Conservation (phyloP, 2,329 filamentous ascomycete species). For the Xylariales sp. region DNA sequence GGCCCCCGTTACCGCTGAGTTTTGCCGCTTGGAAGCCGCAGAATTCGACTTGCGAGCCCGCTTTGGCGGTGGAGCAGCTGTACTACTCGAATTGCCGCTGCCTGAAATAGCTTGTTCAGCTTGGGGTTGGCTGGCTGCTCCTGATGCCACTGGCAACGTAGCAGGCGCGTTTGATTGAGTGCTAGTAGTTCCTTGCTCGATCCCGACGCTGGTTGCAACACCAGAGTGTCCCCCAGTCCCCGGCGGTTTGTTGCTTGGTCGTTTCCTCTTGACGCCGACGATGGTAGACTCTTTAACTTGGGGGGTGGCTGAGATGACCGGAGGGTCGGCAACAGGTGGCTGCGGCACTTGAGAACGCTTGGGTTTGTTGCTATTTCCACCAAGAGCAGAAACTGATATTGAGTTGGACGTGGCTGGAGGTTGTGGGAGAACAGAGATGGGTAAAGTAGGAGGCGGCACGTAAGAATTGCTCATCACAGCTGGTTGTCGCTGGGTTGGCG, state of each 20-base stretch:
- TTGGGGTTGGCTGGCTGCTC: not conserved
- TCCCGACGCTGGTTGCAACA: not conserved
- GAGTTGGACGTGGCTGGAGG: not conserved
- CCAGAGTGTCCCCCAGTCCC: slow-evolving; percentile 10
- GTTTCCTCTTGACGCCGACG: slow-evolving; percentile 25
- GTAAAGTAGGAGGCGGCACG: slow-evolving; percentile 10
- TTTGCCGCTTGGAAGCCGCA: slow-evolving; percentile 16
- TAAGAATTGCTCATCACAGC: slow-evolving; percentile 10
- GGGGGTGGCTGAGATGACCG: slow-evolving; percentile 10
- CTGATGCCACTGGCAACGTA: not conserved
- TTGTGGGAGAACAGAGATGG: not conserved
- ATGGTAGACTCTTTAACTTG: slow-evolving; percentile 26
- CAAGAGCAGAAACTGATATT: slow-evolving; percentile 12
- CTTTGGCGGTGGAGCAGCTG: slow-evolving; percentile 17
- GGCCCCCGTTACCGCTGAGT: slow-evolving; percentile 12
- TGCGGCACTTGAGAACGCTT: slow-evolving; percentile 13
- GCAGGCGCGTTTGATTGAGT: not conserved
- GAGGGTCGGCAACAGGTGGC: slow-evolving; percentile 5
- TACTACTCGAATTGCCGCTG: no score
- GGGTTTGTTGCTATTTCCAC: slow-evolving; percentile 12
- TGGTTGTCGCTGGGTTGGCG: slow-evolving; percentile 2
- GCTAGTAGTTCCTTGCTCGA: slow-evolving; percentile 4
- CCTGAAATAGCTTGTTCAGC: no score
- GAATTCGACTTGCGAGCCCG: slow-evolving; percentile 24
- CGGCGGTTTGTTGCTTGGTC: slow-evolving; percentile 16